Conservation (phyloP, 2,329 filamentous ascomycete genomes). For the Claviceps sp. region DNA sequence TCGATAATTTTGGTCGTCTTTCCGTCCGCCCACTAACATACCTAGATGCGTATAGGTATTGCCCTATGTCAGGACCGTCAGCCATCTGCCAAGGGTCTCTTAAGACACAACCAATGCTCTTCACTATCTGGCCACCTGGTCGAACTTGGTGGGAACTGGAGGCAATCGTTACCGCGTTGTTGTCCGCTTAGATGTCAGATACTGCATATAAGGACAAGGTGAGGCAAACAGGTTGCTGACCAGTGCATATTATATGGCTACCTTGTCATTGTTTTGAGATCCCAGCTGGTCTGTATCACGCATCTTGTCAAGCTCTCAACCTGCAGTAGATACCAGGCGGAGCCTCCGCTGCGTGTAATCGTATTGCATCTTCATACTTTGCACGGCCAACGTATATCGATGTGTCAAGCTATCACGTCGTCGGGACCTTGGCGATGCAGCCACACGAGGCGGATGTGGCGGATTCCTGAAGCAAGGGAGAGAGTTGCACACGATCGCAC, state of each 20-base stretch:
- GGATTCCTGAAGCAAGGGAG: neutral
- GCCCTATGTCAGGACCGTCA: no score
- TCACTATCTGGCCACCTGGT: no score
- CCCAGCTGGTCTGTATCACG: neutral
- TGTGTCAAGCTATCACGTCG: no score
- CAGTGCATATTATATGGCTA: neutral
- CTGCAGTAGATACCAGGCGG: neutral
- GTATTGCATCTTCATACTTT: neutral
- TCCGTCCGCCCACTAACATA: no score
- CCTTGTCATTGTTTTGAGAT: neutral
- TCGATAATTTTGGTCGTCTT: no score
- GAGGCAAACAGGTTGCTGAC: neutral
- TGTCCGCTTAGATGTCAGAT: neutral
- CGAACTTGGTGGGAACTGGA: no score
- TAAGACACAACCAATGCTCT: no score
- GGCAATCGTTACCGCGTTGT: no score
- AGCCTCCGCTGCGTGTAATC: neutral
- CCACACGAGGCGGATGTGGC: neutral
- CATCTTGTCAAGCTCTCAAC: neutral
- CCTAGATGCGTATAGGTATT: no score
- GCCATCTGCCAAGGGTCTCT: no score
- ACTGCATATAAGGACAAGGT: neutral
- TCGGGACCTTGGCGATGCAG: neutral
- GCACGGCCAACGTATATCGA: neutral
- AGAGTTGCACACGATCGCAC: neutral